Base-by-base conservation (phyloP, 2,329 filamentous ascomycete genomes). In the Alternaria ethzedia region DNA sequence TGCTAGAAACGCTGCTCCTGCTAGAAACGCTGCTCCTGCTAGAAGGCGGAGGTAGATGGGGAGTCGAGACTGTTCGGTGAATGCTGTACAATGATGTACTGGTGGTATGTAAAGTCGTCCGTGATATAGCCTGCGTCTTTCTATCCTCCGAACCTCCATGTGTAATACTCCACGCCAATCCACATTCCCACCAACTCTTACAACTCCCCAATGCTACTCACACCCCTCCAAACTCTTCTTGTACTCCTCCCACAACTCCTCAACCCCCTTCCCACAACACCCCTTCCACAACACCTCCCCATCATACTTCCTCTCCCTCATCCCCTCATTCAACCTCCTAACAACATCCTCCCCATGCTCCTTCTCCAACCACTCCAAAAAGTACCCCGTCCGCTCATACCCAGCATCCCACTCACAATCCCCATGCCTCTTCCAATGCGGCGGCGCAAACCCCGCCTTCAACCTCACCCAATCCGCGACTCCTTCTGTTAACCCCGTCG, bases 381-480 rank as follows among this genome's bases (percentile, higher is more conserved):
- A 98, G 79, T 93, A 98, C 1, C 90, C 96, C 7, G 95, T 98
- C 69, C 91, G 88, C 82, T 97, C 91, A 80, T 98, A 98, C 0
- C 94, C 94, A 43, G 86, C 87, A 79, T 97, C 93, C 94, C 94
- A 97, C n/a, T 86, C 85, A 17, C 86, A 86, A 17, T 84, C 81
- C 4, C 78, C 77, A 23, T 83, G 82, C 45, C 80, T 80, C 76
- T 88, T 90, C 95, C 95, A 98, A 81, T 97, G 94, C 54, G 92
- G 91, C 44, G 95, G 93, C 9, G 84, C 87, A 26, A 96, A 85
- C 0, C 86, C 87, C 54, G 90, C 90, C 67, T 88, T 89, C 64
- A 98, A 82, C 3, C 95, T 87, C 23, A 98, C 94, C 88, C 93
- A 98, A 81, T 98, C 96, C 20, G 95, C 95, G 57, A 98, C 88